Percentiles rank a stretch among this genome's conserved stretches.
Evolutionary conservation across 2,329 filamentous ascomycete species (phyloP).

Genomic region (Fonsecaea erecta): DNA sequence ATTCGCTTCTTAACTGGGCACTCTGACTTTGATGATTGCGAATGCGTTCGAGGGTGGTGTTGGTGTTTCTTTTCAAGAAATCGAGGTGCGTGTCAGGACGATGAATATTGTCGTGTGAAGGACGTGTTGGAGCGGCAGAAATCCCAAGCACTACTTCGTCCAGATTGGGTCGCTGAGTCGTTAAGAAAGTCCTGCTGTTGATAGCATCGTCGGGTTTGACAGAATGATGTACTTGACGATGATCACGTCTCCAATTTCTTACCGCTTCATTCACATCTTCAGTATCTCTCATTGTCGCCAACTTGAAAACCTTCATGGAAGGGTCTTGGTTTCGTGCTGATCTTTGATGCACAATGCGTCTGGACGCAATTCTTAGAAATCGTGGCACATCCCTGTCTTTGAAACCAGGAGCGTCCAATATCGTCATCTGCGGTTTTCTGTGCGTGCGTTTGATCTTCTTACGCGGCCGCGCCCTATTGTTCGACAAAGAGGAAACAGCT

Average conservation of each 20-base stretch:
- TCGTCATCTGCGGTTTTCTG: slow-evolving; percentile 21
- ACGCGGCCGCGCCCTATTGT: slow-evolving; percentile 7
- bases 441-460: slow-evolving; percentile 26
- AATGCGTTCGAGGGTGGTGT: slow-evolving; percentile 26
- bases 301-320: slow-evolving; percentile 56
- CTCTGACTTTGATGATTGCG: slow-evolving; percentile 6
- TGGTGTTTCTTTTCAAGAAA: slow-evolving; percentile 24
- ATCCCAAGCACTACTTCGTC: background rate
- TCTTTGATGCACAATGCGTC: slow-evolving; percentile 58
- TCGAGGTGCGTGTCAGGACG: slow-evolving; percentile 13
- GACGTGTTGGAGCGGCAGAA: background rate
- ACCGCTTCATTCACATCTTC: slow-evolving; percentile 58
- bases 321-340: slow-evolving; percentile 49
- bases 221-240: background rate
- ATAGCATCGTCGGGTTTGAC: background rate
- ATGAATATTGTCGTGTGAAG: background rate
- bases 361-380: slow-evolving; percentile 61
- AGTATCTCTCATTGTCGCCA: slow-evolving; percentile 60
- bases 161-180: slow-evolving; percentile 2
- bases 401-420: slow-evolving; percentile 37
- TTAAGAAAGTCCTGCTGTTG: background rate
- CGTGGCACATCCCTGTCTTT: slow-evolving; percentile 48
- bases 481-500: background rate
- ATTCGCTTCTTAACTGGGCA: background rate
- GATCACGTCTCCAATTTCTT: slow-evolving; percentile 52